Evolutionary conservation across 2,329 filamentous ascomycete species (phyloP).

Genomic region (Colletotrichum aenigma): DNA sequence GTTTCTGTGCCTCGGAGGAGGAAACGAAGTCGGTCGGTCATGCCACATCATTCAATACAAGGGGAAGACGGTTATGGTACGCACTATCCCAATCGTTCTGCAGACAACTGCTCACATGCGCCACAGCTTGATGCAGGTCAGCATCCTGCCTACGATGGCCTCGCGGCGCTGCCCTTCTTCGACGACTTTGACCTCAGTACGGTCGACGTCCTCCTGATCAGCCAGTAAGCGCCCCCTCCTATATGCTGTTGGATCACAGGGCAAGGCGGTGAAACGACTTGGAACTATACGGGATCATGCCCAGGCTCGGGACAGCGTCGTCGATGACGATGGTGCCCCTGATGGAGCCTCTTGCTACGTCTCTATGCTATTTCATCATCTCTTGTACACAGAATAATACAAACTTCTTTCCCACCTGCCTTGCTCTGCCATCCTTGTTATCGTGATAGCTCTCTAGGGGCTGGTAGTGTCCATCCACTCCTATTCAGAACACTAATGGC

Average conservation of each 20-base stretch:
- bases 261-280: constrained; percentile 25
- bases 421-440: constrained; percentile 20
- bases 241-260: constrained; percentile 23
- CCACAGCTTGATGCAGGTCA: constrained; percentile 90
- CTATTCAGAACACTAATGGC: background rate
- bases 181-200: constrained; percentile 98
- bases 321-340: constrained; percentile 1
- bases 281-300: constrained; percentile 5
- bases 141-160: constrained; percentile 93
- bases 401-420: constrained; percentile 20
- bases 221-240: constrained; percentile 79
- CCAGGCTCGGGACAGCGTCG: background rate
- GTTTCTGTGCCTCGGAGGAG: constrained; percentile 91
- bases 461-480: background rate
- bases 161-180: constrained; percentile 93
- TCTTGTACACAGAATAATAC: constrained; percentile 24
- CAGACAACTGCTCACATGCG: background rate
- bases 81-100: background rate
- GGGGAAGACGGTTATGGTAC: constrained; percentile 97
- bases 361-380: constrained; percentile 15
- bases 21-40: constrained; percentile 95
- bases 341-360: constrained; percentile 17
- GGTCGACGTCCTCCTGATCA: constrained; percentile 95
- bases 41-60: constrained; percentile 99
- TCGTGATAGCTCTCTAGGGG: constrained; percentile 11